These are phyloP conservation scores for Pseudocercospora macadamiae DNA, from an alignment of 2,329 filamentous ascomycete species.

Conservation along the genomic window DNA sequence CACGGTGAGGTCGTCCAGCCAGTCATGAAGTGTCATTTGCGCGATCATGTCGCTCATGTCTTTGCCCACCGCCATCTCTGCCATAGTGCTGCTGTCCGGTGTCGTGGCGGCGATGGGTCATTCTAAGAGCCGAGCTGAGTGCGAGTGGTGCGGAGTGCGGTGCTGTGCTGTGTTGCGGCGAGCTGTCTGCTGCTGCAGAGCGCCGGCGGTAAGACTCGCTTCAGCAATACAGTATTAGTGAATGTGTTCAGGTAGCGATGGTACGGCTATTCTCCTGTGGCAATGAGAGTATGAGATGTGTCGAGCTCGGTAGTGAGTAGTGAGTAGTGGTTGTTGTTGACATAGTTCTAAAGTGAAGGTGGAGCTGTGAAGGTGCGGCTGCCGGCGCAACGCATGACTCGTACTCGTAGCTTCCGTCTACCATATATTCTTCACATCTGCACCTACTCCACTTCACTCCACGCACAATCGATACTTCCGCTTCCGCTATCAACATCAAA, in stretches of 20 bases:
- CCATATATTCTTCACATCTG: too few species aligned
- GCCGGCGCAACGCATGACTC: too few species aligned
- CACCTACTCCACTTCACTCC: too few species aligned
- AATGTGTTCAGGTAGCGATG: slow-evolving; percentile 4
- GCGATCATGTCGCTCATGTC: slow-evolving; percentile 49
- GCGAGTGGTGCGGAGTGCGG: background rate
- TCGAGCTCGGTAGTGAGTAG: slow-evolving; percentile 7
- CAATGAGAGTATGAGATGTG: background rate
- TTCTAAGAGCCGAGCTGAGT: too few species aligned
- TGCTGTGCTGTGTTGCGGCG: too few species aligned
- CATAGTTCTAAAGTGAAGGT: too few species aligned
- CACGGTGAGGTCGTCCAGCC: slow-evolving; percentile 96
- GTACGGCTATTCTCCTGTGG: slow-evolving; percentile 4
- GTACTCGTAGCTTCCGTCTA: too few species aligned
- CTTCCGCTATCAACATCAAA: too few species aligned
- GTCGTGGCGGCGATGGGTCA: slow-evolving; percentile 22
- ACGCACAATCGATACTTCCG: too few species aligned
- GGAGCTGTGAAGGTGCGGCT: too few species aligned
- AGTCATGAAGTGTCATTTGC: slow-evolving; percentile 89
- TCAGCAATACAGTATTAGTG: slow-evolving; percentile 7
- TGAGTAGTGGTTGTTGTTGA: background rate
- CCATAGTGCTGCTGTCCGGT: slow-evolving; percentile 61
- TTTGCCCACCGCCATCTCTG: slow-evolving; percentile 14
- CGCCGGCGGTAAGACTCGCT: slow-evolving; percentile 5
- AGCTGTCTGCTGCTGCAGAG: slow-evolving; percentile 13